Percentiles rank a stretch among this genome's conserved stretches.
These are phyloP conservation scores for Xylariaceae sp. DNA, from an alignment of 2,329 filamentous ascomycete genomes.

Conservation along the genomic window DNA sequence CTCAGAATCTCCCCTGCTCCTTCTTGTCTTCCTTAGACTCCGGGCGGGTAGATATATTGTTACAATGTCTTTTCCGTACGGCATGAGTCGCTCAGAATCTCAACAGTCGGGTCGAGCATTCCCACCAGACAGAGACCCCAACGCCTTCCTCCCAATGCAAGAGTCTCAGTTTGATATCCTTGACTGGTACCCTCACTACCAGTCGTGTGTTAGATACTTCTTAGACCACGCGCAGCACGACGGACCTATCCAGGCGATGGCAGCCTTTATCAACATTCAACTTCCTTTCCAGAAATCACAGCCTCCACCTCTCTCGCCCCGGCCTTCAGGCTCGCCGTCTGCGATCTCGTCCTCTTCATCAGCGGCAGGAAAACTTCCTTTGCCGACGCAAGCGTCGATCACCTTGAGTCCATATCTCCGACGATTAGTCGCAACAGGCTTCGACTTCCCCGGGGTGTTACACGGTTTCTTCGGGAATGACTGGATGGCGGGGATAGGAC, in stretches of 20 bases:
- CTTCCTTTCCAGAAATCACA: constrained; percentile 73
- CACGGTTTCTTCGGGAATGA: constrained; percentile 97
- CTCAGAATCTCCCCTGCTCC: neutral
- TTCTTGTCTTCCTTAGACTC: constrained; percentile 25
- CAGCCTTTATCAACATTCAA: constrained; percentile 86
- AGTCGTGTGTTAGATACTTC: constrained; percentile 87
- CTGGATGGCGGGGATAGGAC: constrained; percentile 75
- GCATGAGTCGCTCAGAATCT: constrained; percentile 21
- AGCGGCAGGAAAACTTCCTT: constrained; percentile 26
- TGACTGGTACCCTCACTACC: constrained; percentile 88
- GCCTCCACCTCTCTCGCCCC: constrained; percentile 42
- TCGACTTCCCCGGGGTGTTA: constrained; percentile 80
- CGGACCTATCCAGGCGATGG: constrained; percentile 77
- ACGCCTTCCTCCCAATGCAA: constrained; percentile 25
- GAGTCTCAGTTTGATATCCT: constrained; percentile 68
- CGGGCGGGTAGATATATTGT: constrained; percentile 20
- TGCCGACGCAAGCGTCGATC: constrained; percentile 39
- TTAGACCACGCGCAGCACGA: constrained; percentile 86
- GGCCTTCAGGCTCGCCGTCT: constrained; percentile 32
- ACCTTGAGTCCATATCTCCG: constrained; percentile 86
- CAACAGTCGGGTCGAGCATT: constrained; percentile 22
- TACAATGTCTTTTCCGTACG: constrained; percentile 22
- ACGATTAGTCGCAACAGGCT: constrained; percentile 84
- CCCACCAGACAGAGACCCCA: constrained; percentile 19
- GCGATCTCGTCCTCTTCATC: constrained; percentile 29